Percentiles rank a stretch among this genome's conserved stretches.
phyloP scores from a whole-genome alignment of 2,329 filamentous ascomycete species.

The Hymenoscyphus albidus region DNA sequence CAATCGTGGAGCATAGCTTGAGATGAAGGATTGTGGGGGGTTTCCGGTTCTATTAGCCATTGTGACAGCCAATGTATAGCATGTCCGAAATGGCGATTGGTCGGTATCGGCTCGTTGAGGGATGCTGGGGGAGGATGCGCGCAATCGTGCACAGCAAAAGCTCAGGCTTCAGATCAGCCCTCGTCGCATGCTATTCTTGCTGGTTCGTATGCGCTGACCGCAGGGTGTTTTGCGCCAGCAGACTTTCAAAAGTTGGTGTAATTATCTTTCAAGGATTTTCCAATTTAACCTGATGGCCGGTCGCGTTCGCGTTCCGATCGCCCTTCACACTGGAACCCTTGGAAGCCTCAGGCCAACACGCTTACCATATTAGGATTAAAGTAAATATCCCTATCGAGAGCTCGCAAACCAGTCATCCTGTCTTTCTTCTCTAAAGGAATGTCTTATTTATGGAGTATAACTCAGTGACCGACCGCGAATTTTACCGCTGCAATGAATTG shows the following conservation, averaged over 20 bases:
- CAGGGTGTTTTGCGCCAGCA: background rate
- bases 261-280: background rate
- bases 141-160: constrained; percentile 2
- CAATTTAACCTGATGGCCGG: background rate
- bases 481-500: no score
- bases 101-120: constrained; percentile 2
- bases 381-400: no score
- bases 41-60: constrained; percentile 34
- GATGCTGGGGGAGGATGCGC: constrained; percentile 17
- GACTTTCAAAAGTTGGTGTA: background rate
- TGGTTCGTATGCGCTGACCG: background rate
- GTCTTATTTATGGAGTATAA: no score
- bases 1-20: constrained; percentile 85
- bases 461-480: no score
- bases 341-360: no score
- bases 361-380: no score
- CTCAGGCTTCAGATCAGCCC: background rate
- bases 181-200: background rate
- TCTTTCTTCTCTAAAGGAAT: no score
- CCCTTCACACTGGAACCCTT: no score
- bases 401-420: no score
- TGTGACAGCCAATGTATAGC: constrained; percentile 20
- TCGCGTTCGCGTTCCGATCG: background rate
- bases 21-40: constrained; percentile 81
- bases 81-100: constrained; percentile 16